phyloP scores from a whole-genome alignment of 1,284 basidiomycete species.

The Naganishia albida region DNA sequence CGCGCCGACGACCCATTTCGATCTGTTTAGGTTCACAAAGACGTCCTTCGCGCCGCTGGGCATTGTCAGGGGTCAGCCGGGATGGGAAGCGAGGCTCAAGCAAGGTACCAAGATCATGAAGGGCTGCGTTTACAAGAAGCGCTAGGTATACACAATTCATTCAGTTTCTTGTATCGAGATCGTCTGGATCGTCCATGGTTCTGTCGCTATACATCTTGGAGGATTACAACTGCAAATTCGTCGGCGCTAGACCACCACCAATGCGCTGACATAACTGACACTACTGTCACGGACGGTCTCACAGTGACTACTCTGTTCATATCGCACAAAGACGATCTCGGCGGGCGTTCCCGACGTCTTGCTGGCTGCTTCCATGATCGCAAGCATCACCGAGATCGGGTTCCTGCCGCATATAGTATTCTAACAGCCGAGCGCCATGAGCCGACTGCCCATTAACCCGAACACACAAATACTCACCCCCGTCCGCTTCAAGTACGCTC shows the following conservation, averaged over 20 bases:
- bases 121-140: constrained; percentile 95
- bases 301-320: constrained; percentile 87
- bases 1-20: constrained; percentile 82
- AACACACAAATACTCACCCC: constrained; percentile 40
- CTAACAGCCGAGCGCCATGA: constrained; percentile 49
- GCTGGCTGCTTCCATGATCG: constrained; percentile 68
- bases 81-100: constrained; percentile 65
- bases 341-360: constrained; percentile 50
- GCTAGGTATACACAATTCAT: constrained; percentile 58
- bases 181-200: too few species aligned
- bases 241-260: constrained; percentile 36
- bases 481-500: constrained; percentile 73
- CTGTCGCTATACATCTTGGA: too few species aligned
- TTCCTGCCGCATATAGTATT: constrained; percentile 98
- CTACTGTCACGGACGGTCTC: constrained; percentile 72
- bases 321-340: constrained; percentile 71
- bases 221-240: too few species aligned
- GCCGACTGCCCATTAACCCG: neutral
- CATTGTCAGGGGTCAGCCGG: constrained; percentile 57
- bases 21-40: constrained; percentile 81
- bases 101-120: constrained; percentile 70
- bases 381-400: constrained; percentile 88
- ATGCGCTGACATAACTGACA: constrained; percentile 89
- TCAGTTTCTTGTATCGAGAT: too few species aligned
- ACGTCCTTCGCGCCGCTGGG: constrained; percentile 56